Conservation (phyloP, 768 basidiomycete genomes). For the Dioszegia aurantiaca region DNA sequence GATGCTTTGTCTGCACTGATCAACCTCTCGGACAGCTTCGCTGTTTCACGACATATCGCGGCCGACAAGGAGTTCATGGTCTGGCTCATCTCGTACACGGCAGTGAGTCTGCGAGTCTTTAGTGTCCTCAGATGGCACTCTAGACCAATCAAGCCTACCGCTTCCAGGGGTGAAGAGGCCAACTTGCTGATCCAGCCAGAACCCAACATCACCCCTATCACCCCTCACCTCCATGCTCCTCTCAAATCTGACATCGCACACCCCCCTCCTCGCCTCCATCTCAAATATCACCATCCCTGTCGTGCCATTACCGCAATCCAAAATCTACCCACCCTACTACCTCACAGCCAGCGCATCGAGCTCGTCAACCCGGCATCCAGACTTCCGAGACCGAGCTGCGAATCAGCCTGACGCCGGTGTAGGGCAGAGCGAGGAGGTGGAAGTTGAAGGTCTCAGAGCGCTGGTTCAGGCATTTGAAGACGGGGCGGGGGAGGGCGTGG, state of each 20-base stretch:
- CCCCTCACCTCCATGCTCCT: constrained; percentile 96
- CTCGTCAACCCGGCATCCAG: constrained; percentile 71
- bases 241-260: constrained; percentile 83
- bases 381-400: constrained; percentile 59
- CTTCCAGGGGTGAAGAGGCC: neutral
- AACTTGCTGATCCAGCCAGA: constrained; percentile 56
- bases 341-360: constrained; percentile 74
- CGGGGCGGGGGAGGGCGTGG: constrained; percentile 62
- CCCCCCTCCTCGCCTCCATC: constrained; percentile 64
- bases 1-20: constrained; percentile 92
- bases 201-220: constrained; percentile 83
- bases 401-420: constrained; percentile 31
- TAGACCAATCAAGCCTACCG: neutral
- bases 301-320: constrained; percentile 43
- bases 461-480: constrained; percentile 87
- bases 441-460: constrained; percentile 69
- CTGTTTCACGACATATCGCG: constrained; percentile 65
- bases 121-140: neutral
- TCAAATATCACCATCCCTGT: constrained; percentile 67
- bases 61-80: constrained; percentile 66
- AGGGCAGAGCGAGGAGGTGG: constrained; percentile 46
- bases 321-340: constrained; percentile 59
- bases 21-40: constrained; percentile 82
- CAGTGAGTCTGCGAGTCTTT: constrained; percentile 68
- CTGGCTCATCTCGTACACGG: constrained; percentile 84